Base-by-base conservation (phyloP, 495 filamentous ascomycete genomes). In the Talaromyces adpressus region DNA sequence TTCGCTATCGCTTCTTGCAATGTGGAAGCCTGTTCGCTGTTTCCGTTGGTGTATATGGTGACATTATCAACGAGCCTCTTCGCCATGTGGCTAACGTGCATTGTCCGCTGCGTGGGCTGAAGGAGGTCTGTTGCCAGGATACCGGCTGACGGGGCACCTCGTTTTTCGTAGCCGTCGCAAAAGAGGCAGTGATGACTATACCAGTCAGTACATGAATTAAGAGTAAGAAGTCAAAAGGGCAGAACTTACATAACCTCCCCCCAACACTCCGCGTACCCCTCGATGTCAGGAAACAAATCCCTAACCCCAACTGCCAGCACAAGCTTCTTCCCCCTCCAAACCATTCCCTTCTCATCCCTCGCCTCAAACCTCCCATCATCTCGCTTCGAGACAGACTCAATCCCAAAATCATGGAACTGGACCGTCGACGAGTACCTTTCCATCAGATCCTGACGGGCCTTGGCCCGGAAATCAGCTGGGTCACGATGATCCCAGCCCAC, bases 161-260 rank as follows among this genome's bases (percentile, higher is more conserved):
- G 66, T 45, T 79, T 71, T 66, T 84, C 78, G 65, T 73, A 81
- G 12, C 78, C 78, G 62, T 79, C 65, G 62, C 74, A 81, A 70
- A 80, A 82, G 4, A 84, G 72, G 61, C 77, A 82, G 63, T 79
- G 79, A 60, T 81, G 34, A 63, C 27, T 58, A 39, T 25, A 57
- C 20, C 0, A n/a, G 47, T 57, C 59, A 57, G 23, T 53, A 30
- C 0, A 27, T 49, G 27, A 27, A 27, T 27, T 27, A 27, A 27
- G 27, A 27, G 27, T 27, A 27, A 27, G 27, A 4, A 27, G 27
- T 27, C 27, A 27, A 27, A 27, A 27, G 27, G 27, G 27, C 20
- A 23, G 45, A 30, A 64, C 68, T 64, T 69, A 75, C 72, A 76
- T 72, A 0, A 61, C 64, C 3, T 36, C 56, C 0, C 59, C 69